Evolutionary conservation across 2,329 filamentous ascomycete species (phyloP).

Genomic region (Fusarium marasasianum): DNA sequence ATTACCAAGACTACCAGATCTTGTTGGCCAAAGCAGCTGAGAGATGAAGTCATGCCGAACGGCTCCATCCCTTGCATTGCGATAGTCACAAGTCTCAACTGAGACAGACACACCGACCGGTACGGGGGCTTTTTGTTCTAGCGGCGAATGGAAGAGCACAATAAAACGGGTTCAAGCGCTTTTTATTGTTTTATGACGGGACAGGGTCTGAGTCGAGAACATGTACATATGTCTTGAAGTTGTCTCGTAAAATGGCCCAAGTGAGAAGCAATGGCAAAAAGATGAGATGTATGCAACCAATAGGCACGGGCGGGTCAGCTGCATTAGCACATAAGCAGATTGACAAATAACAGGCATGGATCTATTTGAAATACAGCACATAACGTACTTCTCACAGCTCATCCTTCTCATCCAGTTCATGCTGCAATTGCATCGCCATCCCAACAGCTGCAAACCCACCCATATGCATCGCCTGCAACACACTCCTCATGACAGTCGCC

Average conservation of each 20-base stretch:
- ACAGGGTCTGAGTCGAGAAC: neutral
- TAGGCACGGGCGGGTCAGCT: neutral
- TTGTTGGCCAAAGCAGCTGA: neutral
- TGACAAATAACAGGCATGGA: neutral
- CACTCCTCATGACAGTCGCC: conserved; percentile 45
- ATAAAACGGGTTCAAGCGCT: neutral
- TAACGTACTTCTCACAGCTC: conserved; percentile 29
- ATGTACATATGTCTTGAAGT: neutral
- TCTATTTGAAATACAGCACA: neutral
- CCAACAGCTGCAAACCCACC: conserved; percentile 44
- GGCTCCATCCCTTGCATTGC: conserved; percentile 21
- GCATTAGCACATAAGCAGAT: neutral
- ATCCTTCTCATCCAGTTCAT: conserved; percentile 42
- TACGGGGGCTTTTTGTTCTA: conserved; percentile 17
- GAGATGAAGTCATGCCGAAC: neutral
- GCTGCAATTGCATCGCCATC: conserved; percentile 40
- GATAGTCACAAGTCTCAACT: conserved; percentile 14
- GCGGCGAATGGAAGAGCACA: neutral
- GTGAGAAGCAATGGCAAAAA: neutral
- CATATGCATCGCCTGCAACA: conserved; percentile 42
- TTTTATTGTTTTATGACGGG: neutral
- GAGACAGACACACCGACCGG: conserved; percentile 23
- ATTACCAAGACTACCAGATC: neutral
- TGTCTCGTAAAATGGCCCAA: neutral
- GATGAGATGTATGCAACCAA: neutral